Base-by-base conservation (phyloP, 345 rosid species). In the Reutealis trisperma region DNA sequence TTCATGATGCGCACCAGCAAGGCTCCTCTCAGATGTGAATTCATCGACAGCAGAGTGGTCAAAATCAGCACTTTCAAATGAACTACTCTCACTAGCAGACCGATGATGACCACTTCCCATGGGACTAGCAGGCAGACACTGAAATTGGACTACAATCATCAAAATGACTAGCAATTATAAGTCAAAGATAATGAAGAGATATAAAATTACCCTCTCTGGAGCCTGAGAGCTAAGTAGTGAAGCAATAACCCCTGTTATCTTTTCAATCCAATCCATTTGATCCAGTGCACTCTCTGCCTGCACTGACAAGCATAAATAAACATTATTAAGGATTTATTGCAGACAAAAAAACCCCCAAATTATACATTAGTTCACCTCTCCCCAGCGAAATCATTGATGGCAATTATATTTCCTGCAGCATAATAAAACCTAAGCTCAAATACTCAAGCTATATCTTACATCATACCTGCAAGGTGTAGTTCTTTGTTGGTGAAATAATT, bases 251-350 rank as follows among this genome's bases (percentile, higher is more conserved):
- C 98, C 99, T 2, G 96, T 96, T 83, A 94, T 96, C 86, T 96
- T 96, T 71, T 96, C 98, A 76, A 96, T 91, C 99, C 99, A 96
- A 81, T 94, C 99, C 97, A 88, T 96, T 83, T 94, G 98, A 86
- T 96, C 99, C 41, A 88, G 84, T 44, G 96, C 96, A 80, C 98
- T 96, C 86, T 96, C 99, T 81, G 99, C 98, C 99, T 96, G 97
- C 90, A 88, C 91, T 84, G 92, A 91, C 94, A 84, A 86, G 87
- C 83, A 85, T 66, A 85, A 82, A 80, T 69, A 80, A 84, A 87
- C 78, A 83, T 85, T 72, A 64, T 57, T 74, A 83, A 79, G 82
- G 79, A 77, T 75, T 84, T 81, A 72, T 74, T 34, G 49, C 74
- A 22, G 49, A 77, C 70, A 63, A 60, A 61, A 37, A 4, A 24